Conservation (phyloP, 331 rosid genomes). For the Phaseolus coccineus region DNA sequence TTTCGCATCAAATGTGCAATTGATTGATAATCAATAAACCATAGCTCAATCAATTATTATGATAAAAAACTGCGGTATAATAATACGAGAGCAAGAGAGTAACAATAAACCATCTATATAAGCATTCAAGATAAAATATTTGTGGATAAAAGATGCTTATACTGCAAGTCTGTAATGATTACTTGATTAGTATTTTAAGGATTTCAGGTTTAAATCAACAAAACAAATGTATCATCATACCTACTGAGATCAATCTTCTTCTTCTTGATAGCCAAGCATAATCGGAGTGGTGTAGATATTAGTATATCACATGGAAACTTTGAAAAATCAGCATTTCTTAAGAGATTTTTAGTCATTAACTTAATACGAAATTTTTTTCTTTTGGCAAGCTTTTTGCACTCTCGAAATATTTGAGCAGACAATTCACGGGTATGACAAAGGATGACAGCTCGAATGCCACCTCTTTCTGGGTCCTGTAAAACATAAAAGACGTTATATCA, state of each 20-base stretch:
- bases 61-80: not conserved
- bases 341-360: slow-evolving; percentile 71
- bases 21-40: not conserved
- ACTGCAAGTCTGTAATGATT: not conserved
- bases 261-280: not conserved
- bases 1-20: not conserved
- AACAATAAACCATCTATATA: slow-evolving; percentile 8
- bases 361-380: slow-evolving; percentile 70
- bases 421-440: slow-evolving; percentile 28
- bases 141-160: not conserved
- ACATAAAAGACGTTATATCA: slow-evolving; percentile 42
- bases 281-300: slow-evolving; percentile 86
- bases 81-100: not conserved
- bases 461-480: slow-evolving; percentile 63
- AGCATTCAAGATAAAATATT: not conserved
- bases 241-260: too few species aligned
- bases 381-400: slow-evolving; percentile 82
- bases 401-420: slow-evolving; percentile 86
- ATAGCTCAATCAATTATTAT: slow-evolving; percentile 14
- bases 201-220: slow-evolving; percentile 26
- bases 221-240: not conserved
- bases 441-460: slow-evolving; percentile 81
- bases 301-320: slow-evolving; percentile 79
- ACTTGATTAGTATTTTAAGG: not conserved
- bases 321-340: slow-evolving; percentile 72